These are phyloP conservation scores for Myxozyma kluyveri DNA, from an alignment of 805 yeast species.

Conservation along the genomic window DNA sequence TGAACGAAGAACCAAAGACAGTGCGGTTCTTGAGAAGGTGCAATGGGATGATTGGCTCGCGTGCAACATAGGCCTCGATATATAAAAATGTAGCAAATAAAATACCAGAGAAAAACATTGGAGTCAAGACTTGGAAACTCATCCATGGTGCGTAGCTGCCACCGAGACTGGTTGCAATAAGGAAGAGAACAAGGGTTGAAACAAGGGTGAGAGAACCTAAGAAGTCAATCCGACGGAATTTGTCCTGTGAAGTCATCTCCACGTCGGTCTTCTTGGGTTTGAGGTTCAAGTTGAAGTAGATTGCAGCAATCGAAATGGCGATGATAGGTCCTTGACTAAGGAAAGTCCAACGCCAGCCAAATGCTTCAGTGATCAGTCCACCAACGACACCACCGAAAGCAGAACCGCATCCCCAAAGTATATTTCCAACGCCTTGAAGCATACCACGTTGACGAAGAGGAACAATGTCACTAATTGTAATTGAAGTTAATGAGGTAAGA, in stretches of 20 bases:
- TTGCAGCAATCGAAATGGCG: conserved; percentile 41
- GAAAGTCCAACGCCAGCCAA: conserved; percentile 63
- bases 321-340: conserved; percentile 43
- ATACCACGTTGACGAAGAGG: conserved; percentile 69
- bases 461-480: conserved; percentile 72
- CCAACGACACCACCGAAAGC: conserved; percentile 61
- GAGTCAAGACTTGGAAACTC: conserved; percentile 42
- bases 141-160: conserved; percentile 54
- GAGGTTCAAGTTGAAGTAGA: conserved; percentile 29
- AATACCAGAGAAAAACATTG: conserved; percentile 39
- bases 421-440: conserved; percentile 78
- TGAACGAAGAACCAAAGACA: conserved; percentile 60
- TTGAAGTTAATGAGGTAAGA: conserved; percentile 68
- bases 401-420: conserved; percentile 74
- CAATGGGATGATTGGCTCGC: conserved; percentile 68
- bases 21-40: conserved; percentile 55
- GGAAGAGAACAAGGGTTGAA: conserved; percentile 51
- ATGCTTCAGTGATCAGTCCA: conserved; percentile 51
- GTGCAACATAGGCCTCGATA: conserved; percentile 51
- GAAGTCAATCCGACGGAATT: conserved; percentile 61
- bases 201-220: conserved; percentile 61
- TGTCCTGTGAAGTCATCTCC: conserved; percentile 32
- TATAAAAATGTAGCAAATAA: conserved; percentile 46
- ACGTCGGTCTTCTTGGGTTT: conserved; percentile 19
- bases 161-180: conserved; percentile 65